phyloP scores from a whole-genome alignment of 1,139 yeast genomes.

The Protomyces inouyei region DNA sequence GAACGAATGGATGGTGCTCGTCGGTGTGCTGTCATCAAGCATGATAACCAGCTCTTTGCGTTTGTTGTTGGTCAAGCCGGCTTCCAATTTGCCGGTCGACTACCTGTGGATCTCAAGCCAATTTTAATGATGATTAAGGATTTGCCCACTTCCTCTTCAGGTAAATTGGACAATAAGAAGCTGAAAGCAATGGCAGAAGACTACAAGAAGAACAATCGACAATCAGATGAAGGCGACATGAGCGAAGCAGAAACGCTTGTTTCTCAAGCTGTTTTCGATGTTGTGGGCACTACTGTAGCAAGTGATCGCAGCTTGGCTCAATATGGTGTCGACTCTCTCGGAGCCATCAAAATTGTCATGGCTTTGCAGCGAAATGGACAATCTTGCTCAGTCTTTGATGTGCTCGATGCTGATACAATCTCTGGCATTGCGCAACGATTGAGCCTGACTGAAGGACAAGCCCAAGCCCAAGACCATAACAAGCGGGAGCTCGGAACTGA shows the following conservation, averaged over 20 bases:
- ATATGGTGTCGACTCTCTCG: slow-evolving; percentile 12
- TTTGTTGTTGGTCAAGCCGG: slow-evolving; percentile 21
- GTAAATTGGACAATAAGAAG: slow-evolving; percentile 5
- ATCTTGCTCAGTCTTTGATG: slow-evolving; percentile 1
- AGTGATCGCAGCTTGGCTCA: not conserved
- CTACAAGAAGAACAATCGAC: not conserved
- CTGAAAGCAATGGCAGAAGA: not conserved
- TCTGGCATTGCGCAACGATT: not conserved
- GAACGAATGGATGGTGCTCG: slow-evolving; percentile 5
- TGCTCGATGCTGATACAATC: not conserved
- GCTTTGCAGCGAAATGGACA: not conserved
- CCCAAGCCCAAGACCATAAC: not conserved
- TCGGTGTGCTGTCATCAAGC: slow-evolving; percentile 29
- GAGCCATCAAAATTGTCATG: slow-evolving; percentile 23
- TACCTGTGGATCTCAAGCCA: slow-evolving; percentile 7
- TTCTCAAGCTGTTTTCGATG: not conserved
- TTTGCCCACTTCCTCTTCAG: slow-evolving; percentile 8
- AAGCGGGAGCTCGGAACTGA: not conserved
- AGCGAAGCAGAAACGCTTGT: not conserved
- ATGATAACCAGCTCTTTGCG: slow-evolving; percentile 26
- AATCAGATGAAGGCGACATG: not conserved
- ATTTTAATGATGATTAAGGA: not conserved
- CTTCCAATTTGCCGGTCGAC: not conserved
- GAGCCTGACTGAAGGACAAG: not conserved
- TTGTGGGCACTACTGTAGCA: not conserved